These are phyloP conservation scores for Fusarium dimerum DNA, from an alignment of 2,329 filamentous ascomycete species.

Conservation along the genomic window DNA sequence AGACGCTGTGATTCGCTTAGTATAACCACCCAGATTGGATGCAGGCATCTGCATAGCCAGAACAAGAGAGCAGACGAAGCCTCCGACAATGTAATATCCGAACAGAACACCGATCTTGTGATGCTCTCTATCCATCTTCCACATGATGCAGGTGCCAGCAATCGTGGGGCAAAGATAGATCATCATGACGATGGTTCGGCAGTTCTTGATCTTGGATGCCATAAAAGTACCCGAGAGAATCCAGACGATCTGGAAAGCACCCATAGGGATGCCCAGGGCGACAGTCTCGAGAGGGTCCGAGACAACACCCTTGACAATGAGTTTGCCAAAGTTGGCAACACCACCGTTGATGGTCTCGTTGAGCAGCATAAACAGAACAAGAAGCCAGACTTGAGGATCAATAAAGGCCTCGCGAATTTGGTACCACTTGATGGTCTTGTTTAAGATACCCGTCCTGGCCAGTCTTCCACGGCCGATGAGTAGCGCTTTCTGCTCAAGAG, in stretches of 20 bases:
- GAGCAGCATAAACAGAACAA: constrained; percentile 55
- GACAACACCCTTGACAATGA: constrained; percentile 50
- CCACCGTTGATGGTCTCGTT: constrained; percentile 56
- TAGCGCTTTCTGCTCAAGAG: constrained; percentile 33
- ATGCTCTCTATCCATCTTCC: constrained; percentile 42
- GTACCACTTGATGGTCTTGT: constrained; percentile 46
- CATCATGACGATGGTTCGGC: constrained; percentile 52
- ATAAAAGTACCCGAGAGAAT: constrained; percentile 53
- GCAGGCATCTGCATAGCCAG: constrained; percentile 54
- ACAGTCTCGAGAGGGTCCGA: constrained; percentile 39
- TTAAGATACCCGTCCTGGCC: constrained; percentile 48
- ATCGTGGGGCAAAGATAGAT: constrained; percentile 52
- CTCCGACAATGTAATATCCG: constrained; percentile 51
- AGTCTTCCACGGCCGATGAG: constrained; percentile 63
- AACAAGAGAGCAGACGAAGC: constrained; percentile 53
- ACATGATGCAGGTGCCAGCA: constrained; percentile 47
- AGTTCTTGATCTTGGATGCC: constrained; percentile 49
- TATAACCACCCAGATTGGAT: constrained; percentile 49
- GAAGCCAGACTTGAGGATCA: constrained; percentile 53
- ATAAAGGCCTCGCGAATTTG: constrained; percentile 50
- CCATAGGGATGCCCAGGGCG: constrained; percentile 53
- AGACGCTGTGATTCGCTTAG: constrained; percentile 46
- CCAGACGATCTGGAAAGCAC: constrained; percentile 52
- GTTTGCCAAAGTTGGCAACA: constrained; percentile 56
- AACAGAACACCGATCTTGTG: constrained; percentile 49